A percentile compares a stretch with the other conserved stretches of the same genome.
Evolutionary conservation across 306 rosid genomes (phyloP).

Genomic region (Trichosanthes cucumerina): DNA sequence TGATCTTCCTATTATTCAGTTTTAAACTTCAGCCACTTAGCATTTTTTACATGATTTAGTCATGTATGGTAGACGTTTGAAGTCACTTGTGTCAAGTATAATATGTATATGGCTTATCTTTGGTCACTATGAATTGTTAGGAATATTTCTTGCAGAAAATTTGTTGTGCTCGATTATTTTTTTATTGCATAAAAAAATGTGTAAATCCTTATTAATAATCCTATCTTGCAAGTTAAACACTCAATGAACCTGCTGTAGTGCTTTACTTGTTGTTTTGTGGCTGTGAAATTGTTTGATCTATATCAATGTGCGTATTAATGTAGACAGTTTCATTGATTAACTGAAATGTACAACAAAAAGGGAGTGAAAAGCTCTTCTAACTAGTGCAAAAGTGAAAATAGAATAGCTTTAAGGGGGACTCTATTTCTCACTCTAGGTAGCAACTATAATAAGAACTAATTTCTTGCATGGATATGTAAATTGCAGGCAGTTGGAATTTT

Average conservation of each 20-base stretch:
- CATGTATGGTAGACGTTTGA: neutral
- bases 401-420: neutral
- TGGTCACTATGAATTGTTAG: neutral
- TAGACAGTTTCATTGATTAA: neutral
- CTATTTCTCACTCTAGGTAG: neutral
- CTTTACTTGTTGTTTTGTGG: neutral
- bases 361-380: neutral
- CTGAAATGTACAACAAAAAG: neutral
- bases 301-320: neutral
- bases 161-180: neutral
- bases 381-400: neutral
- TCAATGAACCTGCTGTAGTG: neutral
- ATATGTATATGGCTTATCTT: neutral
- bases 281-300: neutral
- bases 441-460: slow-evolving; percentile 1
- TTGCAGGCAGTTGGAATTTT: slow-evolving; percentile 88
- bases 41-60: neutral
- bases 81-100: neutral
- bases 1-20: neutral
- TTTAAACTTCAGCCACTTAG: neutral
- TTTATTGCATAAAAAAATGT: neutral
- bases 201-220: neutral
- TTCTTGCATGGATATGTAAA: slow-evolving; percentile 16
- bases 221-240: neutral
- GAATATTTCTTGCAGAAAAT: neutral